phyloP scores from a whole-genome alignment of 2,329 filamentous ascomycete genomes.

The Fusarium floridanum region DNA sequence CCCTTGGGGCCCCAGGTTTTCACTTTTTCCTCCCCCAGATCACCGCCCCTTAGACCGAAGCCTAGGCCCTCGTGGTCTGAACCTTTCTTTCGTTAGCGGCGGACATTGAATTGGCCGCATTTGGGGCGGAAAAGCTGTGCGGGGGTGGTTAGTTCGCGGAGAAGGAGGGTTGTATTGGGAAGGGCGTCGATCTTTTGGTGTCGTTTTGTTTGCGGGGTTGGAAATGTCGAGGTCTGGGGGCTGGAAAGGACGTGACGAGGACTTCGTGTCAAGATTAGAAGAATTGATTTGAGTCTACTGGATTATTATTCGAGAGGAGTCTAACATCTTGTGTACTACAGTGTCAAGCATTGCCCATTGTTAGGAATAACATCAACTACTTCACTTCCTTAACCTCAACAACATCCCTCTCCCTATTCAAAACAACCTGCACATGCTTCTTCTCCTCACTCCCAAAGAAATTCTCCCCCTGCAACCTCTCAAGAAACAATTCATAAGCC shows the following conservation, averaged over 20 bases:
- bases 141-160: not conserved
- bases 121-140: not conserved
- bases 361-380: not conserved
- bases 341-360: no score
- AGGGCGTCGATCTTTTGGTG: not conserved
- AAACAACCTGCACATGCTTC: slow-evolving; percentile 30
- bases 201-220: not conserved
- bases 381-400: slow-evolving; percentile 28
- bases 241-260: not conserved
- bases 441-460: slow-evolving; percentile 25
- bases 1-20: slow-evolving; percentile 34
- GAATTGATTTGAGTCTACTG: not conserved
- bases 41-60: slow-evolving; percentile 2
- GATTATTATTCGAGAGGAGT: not conserved
- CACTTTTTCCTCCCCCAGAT: slow-evolving; percentile 24
- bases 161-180: not conserved
- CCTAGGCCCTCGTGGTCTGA: not conserved
- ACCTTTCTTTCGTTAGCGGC: slow-evolving; percentile 14
- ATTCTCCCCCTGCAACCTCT: slow-evolving; percentile 30
- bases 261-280: not conserved
- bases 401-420: slow-evolving; percentile 21
- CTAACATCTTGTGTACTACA: not conserved
- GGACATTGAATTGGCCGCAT: slow-evolving; percentile 28
- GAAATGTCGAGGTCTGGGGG: not conserved
- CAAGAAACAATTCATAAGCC: slow-evolving; percentile 42